Evolutionary conservation across 1,284 basidiomycete species (phyloP), one percentile per base, ranked within the genome.

Genomic region (Rhodotorula sp.): DNA sequence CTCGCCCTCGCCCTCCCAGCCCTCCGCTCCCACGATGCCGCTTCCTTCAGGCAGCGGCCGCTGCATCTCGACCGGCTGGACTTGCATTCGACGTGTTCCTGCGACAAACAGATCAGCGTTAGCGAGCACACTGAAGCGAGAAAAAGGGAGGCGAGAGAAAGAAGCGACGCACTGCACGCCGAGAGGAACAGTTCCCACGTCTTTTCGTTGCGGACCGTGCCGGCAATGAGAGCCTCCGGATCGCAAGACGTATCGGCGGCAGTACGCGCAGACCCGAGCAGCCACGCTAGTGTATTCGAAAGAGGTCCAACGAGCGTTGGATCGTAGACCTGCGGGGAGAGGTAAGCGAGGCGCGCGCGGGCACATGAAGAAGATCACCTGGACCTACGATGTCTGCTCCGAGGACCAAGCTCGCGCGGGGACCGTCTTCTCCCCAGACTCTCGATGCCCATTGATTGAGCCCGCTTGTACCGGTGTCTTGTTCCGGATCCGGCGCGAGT

Each of bases 311-410:
- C 58, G 6, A 76, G 55, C 6, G 50, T 18, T 0, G 74, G 74
- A 26, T 76, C 74, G 62, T 76, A 76, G 18, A 76, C 72, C 74
- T 76, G 65, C 38, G 16, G 2, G 43, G 16, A 2, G 38, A 43
- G 21, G 49, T 60, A 14, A 47, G 62, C 23, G 34, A 23, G 12
- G 38, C 26, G 10, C 3, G 7, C 3, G 45, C 26, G 23, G 23
- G 28, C 14, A n/a, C 23, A 21, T 15, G 14, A 19, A 10, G 26
- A n/a, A 18, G 12, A n/a, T 50, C 23, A 21, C n/a, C 3, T 16
- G 14, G n/a, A 62, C 72, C 50, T 18, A 72, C 74, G n/a, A 76
- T 72, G 56, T 76, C 74, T 19, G 74, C 74, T 1, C 74, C 74
- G 16, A 76, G 38, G 38, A 76, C 47, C 5, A 76, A 45, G 16